A percentile compares a stretch with the other conserved stretches of the same genome.
Evolutionary conservation across 768 basidiomycete genomes (phyloP).

Genomic region (Pleurotus tuoliensis): DNA sequence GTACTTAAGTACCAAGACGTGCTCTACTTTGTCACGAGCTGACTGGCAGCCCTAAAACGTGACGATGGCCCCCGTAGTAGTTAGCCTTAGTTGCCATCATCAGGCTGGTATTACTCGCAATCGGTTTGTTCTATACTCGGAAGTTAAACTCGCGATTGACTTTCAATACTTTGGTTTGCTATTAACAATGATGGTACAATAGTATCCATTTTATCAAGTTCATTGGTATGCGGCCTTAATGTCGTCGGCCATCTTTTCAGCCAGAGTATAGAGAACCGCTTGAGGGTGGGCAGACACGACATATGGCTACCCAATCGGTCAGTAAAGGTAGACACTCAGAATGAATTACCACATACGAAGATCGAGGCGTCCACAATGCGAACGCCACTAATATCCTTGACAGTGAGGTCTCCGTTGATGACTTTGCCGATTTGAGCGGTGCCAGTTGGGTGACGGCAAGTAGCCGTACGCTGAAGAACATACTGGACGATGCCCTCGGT

Average conservation of each 20-base stretch:
- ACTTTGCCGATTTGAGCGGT: conserved; percentile 33
- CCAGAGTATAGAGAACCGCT: neutral
- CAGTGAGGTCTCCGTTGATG: conserved; percentile 30
- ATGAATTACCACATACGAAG: conserved; percentile 20
- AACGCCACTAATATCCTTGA: conserved; percentile 27
- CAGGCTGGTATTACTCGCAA: too few relatives aligned
- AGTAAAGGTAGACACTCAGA: neutral
- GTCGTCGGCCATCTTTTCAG: neutral
- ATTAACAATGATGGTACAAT: too few relatives aligned
- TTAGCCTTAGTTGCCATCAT: too few relatives aligned
- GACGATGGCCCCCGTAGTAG: too few relatives aligned
- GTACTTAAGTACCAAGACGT: too few relatives aligned
- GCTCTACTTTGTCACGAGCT: too few relatives aligned
- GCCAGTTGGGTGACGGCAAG: conserved; percentile 27
- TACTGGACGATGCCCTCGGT: conserved; percentile 22
- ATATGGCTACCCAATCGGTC: neutral
- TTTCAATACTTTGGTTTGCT: too few relatives aligned
- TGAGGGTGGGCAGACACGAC: neutral
- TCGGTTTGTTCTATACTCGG: too few relatives aligned
- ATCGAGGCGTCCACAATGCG: conserved; percentile 28
- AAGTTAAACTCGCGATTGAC: too few relatives aligned
- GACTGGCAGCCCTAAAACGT: too few relatives aligned
- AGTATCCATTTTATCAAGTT: neutral
- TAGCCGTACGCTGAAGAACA: conserved; percentile 18
- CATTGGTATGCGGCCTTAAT: neutral